A percentile compares a stretch with the other conserved stretches of the same genome.
phyloP scores from a whole-genome alignment of 192 early-diverging fungal species.

The Oehlia diaphana region DNA sequence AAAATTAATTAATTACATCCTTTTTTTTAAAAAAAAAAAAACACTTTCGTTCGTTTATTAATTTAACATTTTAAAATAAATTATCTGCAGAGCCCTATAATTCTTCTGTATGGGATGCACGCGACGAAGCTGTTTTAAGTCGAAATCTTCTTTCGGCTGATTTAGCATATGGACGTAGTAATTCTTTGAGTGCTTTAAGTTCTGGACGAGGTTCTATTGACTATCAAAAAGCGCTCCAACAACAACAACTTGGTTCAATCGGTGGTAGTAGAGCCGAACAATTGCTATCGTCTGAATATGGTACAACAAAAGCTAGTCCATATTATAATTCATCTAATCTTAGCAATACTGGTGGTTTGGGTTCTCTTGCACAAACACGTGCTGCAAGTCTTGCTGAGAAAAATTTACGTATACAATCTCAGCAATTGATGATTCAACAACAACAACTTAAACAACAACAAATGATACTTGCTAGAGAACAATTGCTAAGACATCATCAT shows the following conservation, averaged over 20 bases:
- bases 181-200: conserved; percentile 24
- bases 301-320: conserved; percentile 24
- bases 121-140: conserved; percentile 21
- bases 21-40: neutral
- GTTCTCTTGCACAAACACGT: conserved; percentile 27
- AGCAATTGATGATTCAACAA: conserved; percentile 50
- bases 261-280: conserved; percentile 26
- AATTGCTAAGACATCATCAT: conserved; percentile 52
- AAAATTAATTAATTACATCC: neutral
- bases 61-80: no score
- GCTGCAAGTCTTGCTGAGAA: conserved; percentile 41
- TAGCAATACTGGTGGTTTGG: conserved; percentile 34
- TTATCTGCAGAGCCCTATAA: conserved; percentile 9
- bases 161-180: conserved; percentile 22
- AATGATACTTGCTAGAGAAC: conserved; percentile 46
- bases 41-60: no score
- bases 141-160: conserved; percentile 29
- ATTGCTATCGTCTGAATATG: conserved; percentile 34
- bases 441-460: conserved; percentile 48
- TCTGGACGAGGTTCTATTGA: conserved; percentile 32
- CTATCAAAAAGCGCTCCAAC: conserved; percentile 46
- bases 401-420: conserved; percentile 53
- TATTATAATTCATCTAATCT: conserved; percentile 32
- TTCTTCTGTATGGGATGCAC: conserved; percentile 31
- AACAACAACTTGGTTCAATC: conserved; percentile 36